Evolutionary conservation across 225 moss, liverwort and hornwort species (phyloP), one percentile per base, ranked within the genome.

Genomic region (Antitrichia curtipendula): DNA sequence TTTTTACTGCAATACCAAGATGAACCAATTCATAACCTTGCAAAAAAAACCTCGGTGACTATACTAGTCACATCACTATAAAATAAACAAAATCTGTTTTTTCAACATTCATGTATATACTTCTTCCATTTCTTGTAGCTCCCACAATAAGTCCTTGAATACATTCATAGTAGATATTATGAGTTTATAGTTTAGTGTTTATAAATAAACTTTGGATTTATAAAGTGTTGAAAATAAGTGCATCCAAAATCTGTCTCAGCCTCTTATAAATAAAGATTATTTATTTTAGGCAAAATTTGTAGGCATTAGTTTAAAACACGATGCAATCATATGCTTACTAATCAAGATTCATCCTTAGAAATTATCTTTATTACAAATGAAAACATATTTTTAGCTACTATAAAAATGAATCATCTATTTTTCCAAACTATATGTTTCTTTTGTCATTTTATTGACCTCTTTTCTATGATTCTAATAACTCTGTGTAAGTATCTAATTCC

Each of bases 361-460:
- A 49, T 73, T 49, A 1, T 49, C 12, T 31, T 32, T 7, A 20
- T 7, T 74, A 32, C 12, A 32, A 34, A 50, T 8, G 8, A 75
- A 50, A 3, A 75, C 36, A 36, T 6, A 13, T 36, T 36, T 75
- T 3, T 53, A 21, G 36, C 23, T 23, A 53, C 3, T 52, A 22
- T 5, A 34, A 52, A 34, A 34, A 52, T 34, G 3, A 52, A 52
- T 23, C 8, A 52, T 52, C 21, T 75, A 32, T 50, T 34, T 50
- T 75, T 8, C 13, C 3, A 34, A 49, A 52, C 1, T 4, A 22
- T 75, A 32, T 75, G 1, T 0, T 50, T 5, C 12, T 32, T 50
- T 49, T 2, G 0, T 8, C 32, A 74, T 12, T 8, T 50, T 50
- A 5, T 31, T 0, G 0, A 34, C 0, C 21, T 50, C 34, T 2